Evolutionary conservation across 495 filamentous ascomycete species (phyloP).

Genomic region (Podospora pseudocomata): DNA sequence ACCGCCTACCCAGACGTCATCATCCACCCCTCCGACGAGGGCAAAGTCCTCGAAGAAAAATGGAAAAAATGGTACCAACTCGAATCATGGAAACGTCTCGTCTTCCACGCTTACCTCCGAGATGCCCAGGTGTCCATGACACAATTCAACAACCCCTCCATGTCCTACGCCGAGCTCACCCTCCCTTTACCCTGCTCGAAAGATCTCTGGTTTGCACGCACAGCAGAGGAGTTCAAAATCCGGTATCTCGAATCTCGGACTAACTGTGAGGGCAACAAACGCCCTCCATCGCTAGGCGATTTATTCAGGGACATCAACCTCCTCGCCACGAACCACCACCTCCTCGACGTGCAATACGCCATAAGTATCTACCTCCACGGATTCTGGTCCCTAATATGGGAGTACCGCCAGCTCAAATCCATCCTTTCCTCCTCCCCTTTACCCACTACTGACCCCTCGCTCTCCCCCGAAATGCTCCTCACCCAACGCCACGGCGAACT

Average conservation of each 20-base stretch:
- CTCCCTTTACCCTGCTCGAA: slow-evolving; percentile 55
- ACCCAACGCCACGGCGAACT: slow-evolving; percentile 53
- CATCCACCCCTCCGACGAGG: slow-evolving; percentile 44
- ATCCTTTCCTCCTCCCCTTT: slow-evolving; percentile 30
- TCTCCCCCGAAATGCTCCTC: slow-evolving; percentile 40
- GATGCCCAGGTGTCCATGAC: slow-evolving; percentile 58
- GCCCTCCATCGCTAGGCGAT: slow-evolving; percentile 48
- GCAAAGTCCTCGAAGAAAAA: slow-evolving; percentile 49
- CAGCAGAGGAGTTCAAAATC: slow-evolving; percentile 55
- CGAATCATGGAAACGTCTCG: slow-evolving; percentile 56
- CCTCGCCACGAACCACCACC: slow-evolving; percentile 37
- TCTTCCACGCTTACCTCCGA: slow-evolving; percentile 54
- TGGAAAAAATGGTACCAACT: slow-evolving; percentile 58
- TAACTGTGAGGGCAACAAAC: slow-evolving; percentile 28
- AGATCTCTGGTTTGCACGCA: slow-evolving; percentile 54
- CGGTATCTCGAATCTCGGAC: slow-evolving; percentile 36
- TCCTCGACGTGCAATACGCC: slow-evolving; percentile 49
- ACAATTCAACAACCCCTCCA: slow-evolving; percentile 52
- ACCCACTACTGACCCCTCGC: not conserved
- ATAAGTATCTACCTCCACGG: slow-evolving; percentile 53
- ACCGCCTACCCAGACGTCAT: slow-evolving; percentile 47
- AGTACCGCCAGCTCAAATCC: slow-evolving; percentile 56
- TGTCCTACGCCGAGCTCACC: slow-evolving; percentile 62
- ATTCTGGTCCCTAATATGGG: slow-evolving; percentile 56
- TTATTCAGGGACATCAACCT: slow-evolving; percentile 50